Evolutionary conservation across 176 grass and related monocot species (phyloP), one percentile per base, ranked within the genome.

Genomic region (Musa acuminata): DNA sequence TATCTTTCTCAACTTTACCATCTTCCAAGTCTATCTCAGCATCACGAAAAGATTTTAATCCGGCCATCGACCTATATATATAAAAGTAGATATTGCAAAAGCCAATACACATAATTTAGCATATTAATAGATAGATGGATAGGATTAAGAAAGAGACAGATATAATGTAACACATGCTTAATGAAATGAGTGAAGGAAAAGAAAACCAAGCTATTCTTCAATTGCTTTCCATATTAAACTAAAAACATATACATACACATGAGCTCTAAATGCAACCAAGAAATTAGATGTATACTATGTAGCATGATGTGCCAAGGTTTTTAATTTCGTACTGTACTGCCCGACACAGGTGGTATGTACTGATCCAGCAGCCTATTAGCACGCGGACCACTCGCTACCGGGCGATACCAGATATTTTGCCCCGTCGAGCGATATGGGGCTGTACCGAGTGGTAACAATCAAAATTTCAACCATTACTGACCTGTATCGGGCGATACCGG

Each of bases 21-120:
- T 93, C 84, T 91, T 98, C 90, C 84, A 93, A 78, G 83, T 93
- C 88, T 35, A 64, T 62, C 53, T 67, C 85, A 75, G 89, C 88
- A 72, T 85, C 85, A 26, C 8, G 13, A 78, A 85, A 79, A 0
- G 83, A 82, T 55, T 84, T 88, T 20, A 43, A 21, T 22, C 78
- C 80, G 54, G 90, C 16, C 24, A 14, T 51, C 26, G 49, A 86
- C 84, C 93, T 96, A 72, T 74, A 66, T 25, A 83, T 79, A 16
- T 6, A 16, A 57, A 5, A n/a, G 57, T 60, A 60, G n/a, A 0
- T 5, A 20, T 60, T 20, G 16, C 57, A 60, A 60, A 59, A 60
- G 3, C 35, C 35, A 43, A 43, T 43, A 43, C 35, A 43, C 35
- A 9, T n/a, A 63, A 2, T n/a, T 19, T 64, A 64, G 62, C 62